phyloP scores from a whole-genome alignment of 2,329 filamentous ascomycete genomes.

The Fusarium protoensiforme region DNA sequence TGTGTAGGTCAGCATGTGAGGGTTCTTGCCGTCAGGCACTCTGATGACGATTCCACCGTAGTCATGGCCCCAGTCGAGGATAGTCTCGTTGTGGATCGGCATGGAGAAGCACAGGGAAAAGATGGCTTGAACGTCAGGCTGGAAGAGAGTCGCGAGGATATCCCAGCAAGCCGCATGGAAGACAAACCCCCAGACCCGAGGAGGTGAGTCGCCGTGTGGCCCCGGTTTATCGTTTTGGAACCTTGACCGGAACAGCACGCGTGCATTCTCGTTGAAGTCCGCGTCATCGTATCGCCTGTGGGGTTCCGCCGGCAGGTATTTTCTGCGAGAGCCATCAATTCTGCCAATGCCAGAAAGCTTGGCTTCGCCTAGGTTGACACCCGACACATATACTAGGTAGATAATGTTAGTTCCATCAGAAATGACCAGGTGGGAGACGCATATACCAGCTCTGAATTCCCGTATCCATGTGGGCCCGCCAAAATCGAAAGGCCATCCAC shows the following conservation, averaged over 20 bases:
- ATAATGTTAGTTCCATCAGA: neutral
- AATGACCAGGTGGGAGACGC: neutral
- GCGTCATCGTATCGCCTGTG: neutral
- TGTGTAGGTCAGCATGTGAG: neutral
- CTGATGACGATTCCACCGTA: neutral
- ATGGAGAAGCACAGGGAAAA: slow-evolving; percentile 13
- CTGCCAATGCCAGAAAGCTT: neutral
- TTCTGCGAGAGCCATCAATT: neutral
- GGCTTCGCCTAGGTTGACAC: neutral
- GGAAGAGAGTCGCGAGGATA: neutral
- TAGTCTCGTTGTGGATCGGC: neutral
- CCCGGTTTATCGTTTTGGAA: neutral
- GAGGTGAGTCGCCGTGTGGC: neutral
- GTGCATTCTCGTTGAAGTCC: neutral
- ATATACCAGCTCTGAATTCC: neutral
- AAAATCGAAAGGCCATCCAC: neutral
- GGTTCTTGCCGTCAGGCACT: neutral
- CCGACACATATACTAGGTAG: neutral
- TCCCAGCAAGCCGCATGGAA: slow-evolving; percentile 23
- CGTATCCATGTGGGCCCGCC: neutral
- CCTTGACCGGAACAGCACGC: neutral
- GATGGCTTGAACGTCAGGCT: neutral
- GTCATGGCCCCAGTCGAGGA: slow-evolving; percentile 17
- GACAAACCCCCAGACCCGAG: slow-evolving; percentile 7
- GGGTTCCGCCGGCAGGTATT: neutral